These are phyloP conservation scores for Schizothecium vesticola DNA, from an alignment of 495 filamentous ascomycete species.

Conservation along the genomic window DNA sequence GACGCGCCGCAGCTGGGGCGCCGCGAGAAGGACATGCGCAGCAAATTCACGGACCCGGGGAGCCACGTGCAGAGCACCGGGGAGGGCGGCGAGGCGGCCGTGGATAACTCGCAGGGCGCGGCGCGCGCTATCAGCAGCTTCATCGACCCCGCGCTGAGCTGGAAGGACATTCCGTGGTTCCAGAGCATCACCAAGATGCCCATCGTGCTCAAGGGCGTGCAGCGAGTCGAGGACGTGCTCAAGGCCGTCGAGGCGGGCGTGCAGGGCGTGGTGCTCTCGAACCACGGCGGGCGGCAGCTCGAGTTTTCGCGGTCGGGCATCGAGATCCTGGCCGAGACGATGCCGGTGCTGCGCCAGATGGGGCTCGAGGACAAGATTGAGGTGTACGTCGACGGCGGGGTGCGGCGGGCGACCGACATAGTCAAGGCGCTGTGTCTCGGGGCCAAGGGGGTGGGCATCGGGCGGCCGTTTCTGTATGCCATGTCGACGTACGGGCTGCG, in stretches of 20 bases:
- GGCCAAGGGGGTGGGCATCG: constrained; percentile 89
- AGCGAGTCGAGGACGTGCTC: constrained; percentile 91
- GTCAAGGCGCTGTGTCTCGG: constrained; percentile 93
- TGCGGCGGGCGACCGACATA: constrained; percentile 88
- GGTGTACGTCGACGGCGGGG: constrained; percentile 85
- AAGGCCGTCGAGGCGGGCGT: constrained; percentile 76
- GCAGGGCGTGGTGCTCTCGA: constrained; percentile 90
- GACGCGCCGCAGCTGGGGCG: constrained; percentile 94
- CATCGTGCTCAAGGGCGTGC: constrained; percentile 93
- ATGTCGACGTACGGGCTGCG: constrained; percentile 89
- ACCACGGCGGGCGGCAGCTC: constrained; percentile 96
- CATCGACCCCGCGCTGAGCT: constrained; percentile 85
- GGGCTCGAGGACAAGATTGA: constrained; percentile 83
- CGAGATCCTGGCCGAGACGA: constrained; percentile 91
- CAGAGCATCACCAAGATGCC: constrained; percentile 89
- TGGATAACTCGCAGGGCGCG: constrained; percentile 85
- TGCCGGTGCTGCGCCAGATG: constrained; percentile 81
- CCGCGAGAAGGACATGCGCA: constrained; percentile 91
- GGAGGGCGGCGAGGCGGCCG: constrained; percentile 43
- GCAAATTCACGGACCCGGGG: constrained; percentile 82
- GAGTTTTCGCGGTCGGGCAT: constrained; percentile 88
- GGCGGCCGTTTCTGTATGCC: constrained; percentile 88
- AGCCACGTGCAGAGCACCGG: constrained; percentile 65
- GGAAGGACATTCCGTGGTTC: constrained; percentile 97
- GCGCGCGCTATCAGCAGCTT: constrained; percentile 88